Evolutionary conservation across 148 eudicot species (phyloP), one percentile per base, ranked within the genome.

Genomic region (Diospyros kaki): DNA sequence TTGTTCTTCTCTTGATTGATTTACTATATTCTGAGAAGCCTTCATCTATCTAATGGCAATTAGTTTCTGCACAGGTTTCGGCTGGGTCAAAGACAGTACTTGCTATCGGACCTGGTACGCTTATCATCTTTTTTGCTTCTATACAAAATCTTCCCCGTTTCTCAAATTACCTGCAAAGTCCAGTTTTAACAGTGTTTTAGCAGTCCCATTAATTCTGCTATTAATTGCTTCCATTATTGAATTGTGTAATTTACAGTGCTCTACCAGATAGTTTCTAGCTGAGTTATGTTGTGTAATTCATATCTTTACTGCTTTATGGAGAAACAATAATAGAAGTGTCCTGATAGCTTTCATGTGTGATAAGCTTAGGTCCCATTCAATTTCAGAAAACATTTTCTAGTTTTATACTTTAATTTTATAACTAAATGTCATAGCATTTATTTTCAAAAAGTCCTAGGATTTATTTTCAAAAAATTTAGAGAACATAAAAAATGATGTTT

Each of bases 81-180:
- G 83, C 98, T 56, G 96, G 98, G 64, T 94, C 98, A 74, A 90
- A 86, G 82, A 94, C 98, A 4, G 98, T 94, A 62, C 92, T 94
- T 69, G 98, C 96, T 13, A 83, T 94, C 71, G 98, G 97, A 71
- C 98, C 98, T 58, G 98, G 98, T 94, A 84, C 76, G 85, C 65
- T 73, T 82, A 52, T 76, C 58, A 69, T 75, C 44, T 11, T 10
- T 63, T 72, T 66, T 3, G 38, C 71, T 63, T 71, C 58, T n/a
- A 41, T 10, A 10, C 18, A 18, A 52, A 5, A 17, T 50, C 61
- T n/a, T 51, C 60, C 72, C 58, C 69, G n/a, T 64, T 63, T 39
- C n/a, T 13, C 40, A 41, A 9, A 44, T 11, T 79, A 13, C n/a
- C 38, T 42, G 1, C 67, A 38, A 2, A 17, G 63, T 28, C 13